Conservation (phyloP, 305 asterid genomes). For the Monarda citriodora region DNA sequence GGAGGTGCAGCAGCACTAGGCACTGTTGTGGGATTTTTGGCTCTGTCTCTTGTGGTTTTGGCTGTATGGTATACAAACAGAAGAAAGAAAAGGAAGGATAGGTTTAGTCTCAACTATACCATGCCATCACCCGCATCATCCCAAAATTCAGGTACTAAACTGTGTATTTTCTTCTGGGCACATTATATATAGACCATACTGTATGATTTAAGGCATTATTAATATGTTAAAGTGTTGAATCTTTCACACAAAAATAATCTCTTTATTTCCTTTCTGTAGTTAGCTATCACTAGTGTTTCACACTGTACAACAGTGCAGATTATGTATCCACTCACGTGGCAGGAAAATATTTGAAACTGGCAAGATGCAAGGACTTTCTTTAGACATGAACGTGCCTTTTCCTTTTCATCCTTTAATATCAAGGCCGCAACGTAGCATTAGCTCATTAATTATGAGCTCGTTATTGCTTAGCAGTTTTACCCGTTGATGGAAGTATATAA, state of each 20-base stretch:
- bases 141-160: slow-evolving; percentile 74
- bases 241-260: not conserved
- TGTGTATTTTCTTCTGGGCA: slow-evolving; percentile 10
- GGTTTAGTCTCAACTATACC: slow-evolving; percentile 38
- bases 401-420: slow-evolving; percentile 11
- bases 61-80: slow-evolving; percentile 63
- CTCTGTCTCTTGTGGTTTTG: slow-evolving; percentile 56
- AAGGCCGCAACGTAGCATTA: not conserved
- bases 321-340: slow-evolving; percentile 4
- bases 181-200: not conserved
- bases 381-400: not conserved
- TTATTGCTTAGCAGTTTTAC: not conserved
- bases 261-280: not conserved
- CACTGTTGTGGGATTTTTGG: slow-evolving; percentile 57
- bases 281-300: slow-evolving; percentile 5
- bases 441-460: slow-evolving; percentile 12
- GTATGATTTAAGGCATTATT: not conserved
- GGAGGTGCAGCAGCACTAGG: slow-evolving; percentile 63
- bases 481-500: not conserved
- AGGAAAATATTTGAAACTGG: not conserved
- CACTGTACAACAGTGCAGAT: not conserved
- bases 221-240: slow-evolving; percentile 4
- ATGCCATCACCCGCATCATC: slow-evolving; percentile 87
- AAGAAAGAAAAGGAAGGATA: slow-evolving; percentile 52
- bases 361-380: slow-evolving; percentile 2